phyloP scores from a whole-genome alignment of 2,329 filamentous ascomycete genomes.

The Phyllosticta citrichinensis region DNA sequence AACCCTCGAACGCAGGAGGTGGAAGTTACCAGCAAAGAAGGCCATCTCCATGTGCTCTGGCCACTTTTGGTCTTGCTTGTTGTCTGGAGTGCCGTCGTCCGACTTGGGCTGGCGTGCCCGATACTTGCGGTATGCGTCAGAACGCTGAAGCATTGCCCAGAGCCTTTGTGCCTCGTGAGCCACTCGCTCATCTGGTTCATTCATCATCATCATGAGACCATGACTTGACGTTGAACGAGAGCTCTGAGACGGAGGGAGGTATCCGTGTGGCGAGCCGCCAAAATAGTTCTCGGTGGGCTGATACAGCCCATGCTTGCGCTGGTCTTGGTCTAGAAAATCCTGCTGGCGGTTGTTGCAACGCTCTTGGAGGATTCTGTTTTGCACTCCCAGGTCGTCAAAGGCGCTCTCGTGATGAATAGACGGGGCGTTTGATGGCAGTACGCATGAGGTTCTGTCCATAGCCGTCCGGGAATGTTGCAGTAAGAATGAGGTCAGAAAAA shows the following conservation, averaged over 20 bases:
- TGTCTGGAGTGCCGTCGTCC: conserved; percentile 15
- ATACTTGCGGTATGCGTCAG: conserved; percentile 37
- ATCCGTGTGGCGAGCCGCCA: conserved; percentile 2
- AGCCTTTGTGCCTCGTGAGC: conserved; percentile 19
- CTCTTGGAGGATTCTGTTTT: conserved; percentile 30
- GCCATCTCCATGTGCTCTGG: conserved; percentile 38
- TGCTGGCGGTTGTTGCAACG: conserved; percentile 33
- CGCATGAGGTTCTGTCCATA: conserved; percentile 22
- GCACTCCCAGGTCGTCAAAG: conserved; percentile 17
- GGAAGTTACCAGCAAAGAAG: conserved; percentile 36
- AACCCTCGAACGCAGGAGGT: not conserved
- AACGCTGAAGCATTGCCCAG: conserved; percentile 21
- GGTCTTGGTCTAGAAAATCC: conserved; percentile 17
- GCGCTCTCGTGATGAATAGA: conserved; percentile 20
- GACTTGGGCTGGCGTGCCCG: conserved; percentile 30
- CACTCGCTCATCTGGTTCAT: conserved; percentile 8
- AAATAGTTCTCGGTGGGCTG: conserved; percentile 7
- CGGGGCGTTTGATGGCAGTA: conserved; percentile 35
- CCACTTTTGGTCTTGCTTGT: conserved; percentile 32
- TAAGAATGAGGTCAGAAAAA: conserved; percentile 16
- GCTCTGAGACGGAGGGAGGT: not conserved
- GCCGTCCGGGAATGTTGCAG: conserved; percentile 12
- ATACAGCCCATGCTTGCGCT: conserved; percentile 20
- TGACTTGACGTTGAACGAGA: not conserved
- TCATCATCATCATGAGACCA: not conserved